Evolutionary conservation across 306 rosid species (phyloP).

Genomic region (Neltuma alba): DNA sequence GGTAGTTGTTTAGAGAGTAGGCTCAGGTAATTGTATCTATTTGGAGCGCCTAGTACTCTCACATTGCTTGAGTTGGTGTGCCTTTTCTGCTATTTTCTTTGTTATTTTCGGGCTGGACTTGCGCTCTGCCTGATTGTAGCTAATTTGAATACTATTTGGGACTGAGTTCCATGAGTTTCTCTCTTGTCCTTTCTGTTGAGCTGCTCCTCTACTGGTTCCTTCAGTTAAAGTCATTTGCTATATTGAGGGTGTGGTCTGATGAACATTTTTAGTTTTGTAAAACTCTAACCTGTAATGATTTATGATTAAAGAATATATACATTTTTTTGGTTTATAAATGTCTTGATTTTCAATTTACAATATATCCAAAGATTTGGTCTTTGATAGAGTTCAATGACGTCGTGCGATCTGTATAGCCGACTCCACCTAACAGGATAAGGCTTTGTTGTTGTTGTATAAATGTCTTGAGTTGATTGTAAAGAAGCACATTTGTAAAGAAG

Average conservation of each 20-base stretch:
- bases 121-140: not conserved
- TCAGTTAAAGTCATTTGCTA: conserved; percentile 2
- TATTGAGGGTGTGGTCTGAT: not conserved
- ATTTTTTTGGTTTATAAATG: not conserved
- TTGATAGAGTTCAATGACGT: no score
- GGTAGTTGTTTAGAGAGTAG: not conserved
- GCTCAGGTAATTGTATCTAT: not conserved
- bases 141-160: not conserved
- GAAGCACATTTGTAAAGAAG: conserved; percentile 27
- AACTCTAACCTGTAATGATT: conserved; percentile 25
- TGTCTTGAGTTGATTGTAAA: conserved; percentile 16
- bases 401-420: no score
- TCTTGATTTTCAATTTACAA: no score
- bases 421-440: no score
- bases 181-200: not conserved
- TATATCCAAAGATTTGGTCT: no score
- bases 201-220: conserved; percentile 33
- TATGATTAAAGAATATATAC: not conserved
- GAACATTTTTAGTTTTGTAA: conserved; percentile 16
- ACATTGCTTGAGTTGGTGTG: not conserved
- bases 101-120: not conserved
- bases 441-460: no score
- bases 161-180: not conserved
- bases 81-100: not conserved
- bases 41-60: not conserved